A percentile compares a stretch with the other conserved stretches of the same genome.
These are phyloP conservation scores for Saccharum spontaneum DNA, from an alignment of 176 grass and related monocot genomes.

Conservation along the genomic window DNA sequence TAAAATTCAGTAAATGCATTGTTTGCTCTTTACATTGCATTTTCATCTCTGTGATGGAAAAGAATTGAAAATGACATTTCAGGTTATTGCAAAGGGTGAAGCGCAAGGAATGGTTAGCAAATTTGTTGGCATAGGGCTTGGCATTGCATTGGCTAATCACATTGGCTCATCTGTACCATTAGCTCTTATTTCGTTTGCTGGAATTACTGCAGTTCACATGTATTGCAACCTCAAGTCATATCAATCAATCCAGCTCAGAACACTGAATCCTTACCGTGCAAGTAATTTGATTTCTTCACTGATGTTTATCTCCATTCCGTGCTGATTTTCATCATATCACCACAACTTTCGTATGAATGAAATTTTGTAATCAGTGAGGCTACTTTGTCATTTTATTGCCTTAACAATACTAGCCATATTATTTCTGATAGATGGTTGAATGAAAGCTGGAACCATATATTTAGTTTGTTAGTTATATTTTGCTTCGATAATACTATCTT, in stretches of 20 bases:
- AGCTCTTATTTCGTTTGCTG: constrained; percentile 85
- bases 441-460: neutral
- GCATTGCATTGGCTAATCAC: constrained; percentile 77
- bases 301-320: constrained; percentile 9
- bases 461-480: constrained; percentile 5
- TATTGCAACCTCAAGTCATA: constrained; percentile 98
- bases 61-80: constrained; percentile 29
- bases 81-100: constrained; percentile 99
- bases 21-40: neutral
- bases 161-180: constrained; percentile 82
- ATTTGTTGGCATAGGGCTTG: constrained; percentile 84
- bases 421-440: constrained; percentile 1
- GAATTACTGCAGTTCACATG: constrained; percentile 88
- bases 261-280: constrained; percentile 93
- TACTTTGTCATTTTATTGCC: neutral
- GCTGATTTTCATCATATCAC: constrained; percentile 22
- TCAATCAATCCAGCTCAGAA: constrained; percentile 93
- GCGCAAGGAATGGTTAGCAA: constrained; percentile 99
- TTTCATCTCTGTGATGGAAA: constrained; percentile 11
- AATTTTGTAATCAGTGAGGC: neutral
- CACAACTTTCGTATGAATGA: constrained; percentile 15
- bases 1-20: constrained; percentile 12
- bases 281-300: constrained; percentile 59
- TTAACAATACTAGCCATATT: neutral
- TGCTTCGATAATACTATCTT: neutral